These are phyloP conservation scores for Russula dissimulans DNA, from an alignment of 768 basidiomycete species.

Conservation along the genomic window DNA sequence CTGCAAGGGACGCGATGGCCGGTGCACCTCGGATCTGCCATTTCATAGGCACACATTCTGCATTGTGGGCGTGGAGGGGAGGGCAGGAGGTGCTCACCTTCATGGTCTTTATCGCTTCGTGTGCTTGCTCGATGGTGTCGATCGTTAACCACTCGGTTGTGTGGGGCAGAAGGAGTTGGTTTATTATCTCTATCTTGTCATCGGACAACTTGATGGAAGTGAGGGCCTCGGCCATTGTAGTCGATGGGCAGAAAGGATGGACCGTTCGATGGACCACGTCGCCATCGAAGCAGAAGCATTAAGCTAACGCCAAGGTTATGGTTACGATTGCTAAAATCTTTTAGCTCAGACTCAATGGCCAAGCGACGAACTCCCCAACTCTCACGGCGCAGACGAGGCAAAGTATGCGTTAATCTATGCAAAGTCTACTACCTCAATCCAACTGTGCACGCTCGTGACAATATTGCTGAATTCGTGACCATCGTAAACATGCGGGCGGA, in stretches of 20 bases:
- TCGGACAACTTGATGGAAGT: conserved; percentile 37
- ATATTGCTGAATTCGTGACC: too few species aligned
- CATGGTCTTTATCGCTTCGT: conserved; percentile 94
- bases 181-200: conserved; percentile 70
- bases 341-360: too few species aligned
- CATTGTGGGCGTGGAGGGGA: neutral
- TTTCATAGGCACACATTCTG: neutral
- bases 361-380: too few species aligned
- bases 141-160: conserved; percentile 56
- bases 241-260: neutral
- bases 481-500: too few species aligned
- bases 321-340: neutral
- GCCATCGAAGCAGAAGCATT: neutral
- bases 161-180: conserved; percentile 83
- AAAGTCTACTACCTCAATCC: too few species aligned
- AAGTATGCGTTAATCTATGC: too few species aligned
- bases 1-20: conserved; percentile 88
- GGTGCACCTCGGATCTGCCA: conserved; percentile 80
- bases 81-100: conserved; percentile 43
- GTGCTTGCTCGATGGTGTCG: conserved; percentile 69
- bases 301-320: neutral
- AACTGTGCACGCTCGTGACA: too few species aligned
- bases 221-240: conserved; percentile 18
- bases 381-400: too few species aligned
- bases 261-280: too few species aligned